Base-by-base conservation (phyloP, 1,284 basidiomycete genomes). In the Rhodotorula sp. region DNA sequence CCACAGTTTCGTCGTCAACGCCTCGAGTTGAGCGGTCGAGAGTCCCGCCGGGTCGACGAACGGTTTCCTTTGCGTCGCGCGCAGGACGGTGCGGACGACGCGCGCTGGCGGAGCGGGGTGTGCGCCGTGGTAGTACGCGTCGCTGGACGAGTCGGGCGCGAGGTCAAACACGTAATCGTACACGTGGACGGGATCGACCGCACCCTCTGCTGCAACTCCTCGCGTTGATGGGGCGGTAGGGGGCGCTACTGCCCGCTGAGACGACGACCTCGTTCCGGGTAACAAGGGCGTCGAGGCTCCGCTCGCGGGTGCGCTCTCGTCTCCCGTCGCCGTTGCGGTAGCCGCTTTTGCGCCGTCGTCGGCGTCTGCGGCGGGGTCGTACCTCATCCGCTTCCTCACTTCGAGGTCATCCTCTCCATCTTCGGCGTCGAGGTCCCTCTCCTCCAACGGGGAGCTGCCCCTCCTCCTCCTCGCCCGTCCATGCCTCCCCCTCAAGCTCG, bases 71-170 rank as follows among this genome's bases (percentile, higher is more conserved):
- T 54, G 55, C 20, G 65, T 46, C 2, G 74, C 69, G 15, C 54
- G 60, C 17, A 75, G 49, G 65, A 75, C 49, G 22, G 67, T 51
- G 7, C 64, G 63, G 15, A 75, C 67, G 26, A 73, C 65, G n/a
- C 64, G 51, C 4, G 74, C 64, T 2, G 74, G 74, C 17, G 74
- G 74, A 3, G 71, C 60, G 14, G 74, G 74, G 30, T 73, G 71
- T 7, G 71, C 64, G 24, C 74, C 74, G 57, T 75, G 74, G 67
- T 73, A 75, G 65, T 71, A 75, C 20, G 67, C 67, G 60, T 75
- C 74, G 33, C 69, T 55, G 22, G 62, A 65, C 18, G 55, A 22
- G 48, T 67, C 63, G n/a, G 71, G 71, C 0, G 64, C 54, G 44
- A 73, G 63, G 60, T 73, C 71, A 44, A 66, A 73, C 24, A 64